Base-by-base conservation (phyloP, 495 filamentous ascomycete genomes). In the Copromyces sp. region DNA sequence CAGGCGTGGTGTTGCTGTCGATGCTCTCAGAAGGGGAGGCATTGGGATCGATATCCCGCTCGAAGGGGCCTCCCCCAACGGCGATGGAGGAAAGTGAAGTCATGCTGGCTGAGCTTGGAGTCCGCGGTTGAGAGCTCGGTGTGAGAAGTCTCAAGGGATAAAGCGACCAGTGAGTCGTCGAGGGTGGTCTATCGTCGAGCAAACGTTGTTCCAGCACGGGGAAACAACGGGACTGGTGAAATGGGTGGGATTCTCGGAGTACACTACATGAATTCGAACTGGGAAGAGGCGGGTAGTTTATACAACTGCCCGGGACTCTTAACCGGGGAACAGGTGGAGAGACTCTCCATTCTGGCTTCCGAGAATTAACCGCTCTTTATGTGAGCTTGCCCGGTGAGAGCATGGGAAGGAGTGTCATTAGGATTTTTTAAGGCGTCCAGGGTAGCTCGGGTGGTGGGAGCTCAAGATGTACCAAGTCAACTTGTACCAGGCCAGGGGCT, bases 1-100 rank as follows among this genome's bases (percentile, higher is more conserved):
- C 78, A 11, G 84, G 84, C 11, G 84, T 86, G 16, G 79, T 80
- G 74, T 83, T 84, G 75, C 79, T 84, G 44, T 81, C 82, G 71
- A 77, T 76, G 73, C 79, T 84, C 41, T 78, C 80, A 17, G 77
- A 77, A 14, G 82, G 83, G 35, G 83, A 84, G 45, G 76, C 78
- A 69, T 81, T 82, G 24, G 78, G 78, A 68, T 83, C 79, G 59
- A 79, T 78, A 65, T 78, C 81, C 40, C 76, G 75, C 38, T 65
- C 74, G 12, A 75, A 65, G 14, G 53, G 53, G 53, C 53, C 53
- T 65, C 53, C 29, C 29, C 53, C 14, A 65, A 65, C 29, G 53
- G 53, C 53, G 14, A 65, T 65, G 2, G 53, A 65, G 5, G 53
- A 65, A 37, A 65, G 53, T 17, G 53, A 65, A 65, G 53, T 65